These are phyloP conservation scores for Xylaria acuta DNA, from an alignment of 495 filamentous ascomycete genomes.

Conservation along the genomic window DNA sequence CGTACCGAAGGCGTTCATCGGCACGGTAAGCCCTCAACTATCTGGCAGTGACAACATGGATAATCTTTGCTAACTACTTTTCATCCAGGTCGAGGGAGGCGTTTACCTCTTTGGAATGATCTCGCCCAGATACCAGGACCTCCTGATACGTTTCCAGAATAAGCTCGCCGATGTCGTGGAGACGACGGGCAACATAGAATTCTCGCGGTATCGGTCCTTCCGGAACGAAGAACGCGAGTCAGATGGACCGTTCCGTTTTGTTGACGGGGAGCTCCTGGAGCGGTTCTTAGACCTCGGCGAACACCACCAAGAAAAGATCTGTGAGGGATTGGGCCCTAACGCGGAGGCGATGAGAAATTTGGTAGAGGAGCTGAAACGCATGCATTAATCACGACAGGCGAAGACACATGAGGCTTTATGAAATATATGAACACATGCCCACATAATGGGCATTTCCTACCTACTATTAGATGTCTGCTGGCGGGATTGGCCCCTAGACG, in stretches of 20 bases:
- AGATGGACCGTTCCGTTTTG: conserved; percentile 82
- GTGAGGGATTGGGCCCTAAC: conserved; percentile 62
- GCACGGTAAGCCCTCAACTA: conserved; percentile 68
- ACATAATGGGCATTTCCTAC: background rate
- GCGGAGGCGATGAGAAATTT: conserved; percentile 75
- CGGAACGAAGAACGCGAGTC: conserved; percentile 70
- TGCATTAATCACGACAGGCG: conserved; percentile 58
- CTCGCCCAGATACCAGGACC: conserved; percentile 68
- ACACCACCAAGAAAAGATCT: conserved; percentile 69
- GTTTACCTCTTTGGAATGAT: conserved; percentile 90
- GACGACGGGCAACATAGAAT: conserved; percentile 73
- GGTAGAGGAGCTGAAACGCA: conserved; percentile 74
- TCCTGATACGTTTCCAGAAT: conserved; percentile 83
- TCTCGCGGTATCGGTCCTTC: conserved; percentile 80
- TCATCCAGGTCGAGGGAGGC: conserved; percentile 78
- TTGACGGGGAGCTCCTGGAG: conserved; percentile 93
- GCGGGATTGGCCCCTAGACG: background rate
- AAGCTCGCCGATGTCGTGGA: conserved; percentile 67
- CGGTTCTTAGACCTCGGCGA: conserved; percentile 75
- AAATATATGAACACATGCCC: background rate
- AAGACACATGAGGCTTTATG: background rate
- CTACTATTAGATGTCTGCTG: background rate
- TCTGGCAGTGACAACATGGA: background rate
- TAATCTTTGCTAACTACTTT: conserved; percentile 28
- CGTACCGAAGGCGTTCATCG: conserved; percentile 84